Evolutionary conservation across 768 basidiomycete species (phyloP).

Genomic region (Leccinum boreale): DNA sequence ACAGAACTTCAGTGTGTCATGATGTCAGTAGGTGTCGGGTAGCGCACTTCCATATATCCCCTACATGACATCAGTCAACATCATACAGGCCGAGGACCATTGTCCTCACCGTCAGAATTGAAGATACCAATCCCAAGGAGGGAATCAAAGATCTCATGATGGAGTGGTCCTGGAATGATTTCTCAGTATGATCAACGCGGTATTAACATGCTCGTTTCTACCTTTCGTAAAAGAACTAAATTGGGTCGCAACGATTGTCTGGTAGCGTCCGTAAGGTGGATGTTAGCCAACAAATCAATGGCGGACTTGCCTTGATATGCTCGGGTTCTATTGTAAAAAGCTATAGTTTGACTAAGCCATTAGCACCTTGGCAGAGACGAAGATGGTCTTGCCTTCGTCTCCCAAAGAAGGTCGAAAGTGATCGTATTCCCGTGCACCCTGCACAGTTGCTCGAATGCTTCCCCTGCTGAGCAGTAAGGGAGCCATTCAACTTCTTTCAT

Average conservation of each 20-base stretch:
- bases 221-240: slow-evolving; percentile 42
- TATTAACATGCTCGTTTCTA: neutral
- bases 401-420: slow-evolving; percentile 35
- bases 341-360: slow-evolving; percentile 18
- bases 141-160: slow-evolving; percentile 8
- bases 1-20: neutral
- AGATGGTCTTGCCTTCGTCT: slow-evolving; percentile 32
- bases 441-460: slow-evolving; percentile 22
- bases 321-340: slow-evolving; percentile 46
- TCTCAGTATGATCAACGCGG: slow-evolving; percentile 19
- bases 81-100: neutral
- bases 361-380: neutral
- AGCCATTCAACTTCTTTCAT: neutral
- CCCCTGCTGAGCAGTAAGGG: slow-evolving; percentile 21
- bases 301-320: slow-evolving; percentile 35
- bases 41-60: slow-evolving; percentile 53
- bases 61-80: slow-evolving; percentile 21
- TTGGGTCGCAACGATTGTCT: slow-evolving; percentile 42
- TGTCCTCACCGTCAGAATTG: slow-evolving; percentile 45
- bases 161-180: slow-evolving; percentile 7
- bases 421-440: slow-evolving; percentile 31
- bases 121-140: slow-evolving; percentile 56
- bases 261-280: neutral
- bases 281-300: neutral
- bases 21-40: neutral